These are phyloP conservation scores for Ceratocystis ficicola DNA, from an alignment of 2,329 filamentous ascomycete species.

Conservation along the genomic window DNA sequence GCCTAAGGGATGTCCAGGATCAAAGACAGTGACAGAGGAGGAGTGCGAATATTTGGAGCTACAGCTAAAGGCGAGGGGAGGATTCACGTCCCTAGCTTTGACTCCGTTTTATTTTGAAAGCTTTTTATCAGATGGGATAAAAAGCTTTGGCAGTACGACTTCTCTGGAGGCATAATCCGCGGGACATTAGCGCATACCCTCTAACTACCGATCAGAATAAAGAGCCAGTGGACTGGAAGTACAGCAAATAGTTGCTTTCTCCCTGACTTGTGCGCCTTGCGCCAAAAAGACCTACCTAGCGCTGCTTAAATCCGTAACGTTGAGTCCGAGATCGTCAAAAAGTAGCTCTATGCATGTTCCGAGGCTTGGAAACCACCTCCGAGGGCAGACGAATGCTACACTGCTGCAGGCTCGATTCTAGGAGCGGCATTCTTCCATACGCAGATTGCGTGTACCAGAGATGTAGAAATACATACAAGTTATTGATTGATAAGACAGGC, in stretches of 20 bases:
- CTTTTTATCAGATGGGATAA: constrained; percentile 15
- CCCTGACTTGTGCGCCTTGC: not conserved
- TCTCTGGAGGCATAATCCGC: too few relatives aligned
- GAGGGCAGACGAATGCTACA: not conserved
- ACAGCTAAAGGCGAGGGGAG: not conserved
- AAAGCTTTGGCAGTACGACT: not conserved
- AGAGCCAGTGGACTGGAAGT: not conserved
- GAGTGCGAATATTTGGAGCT: not conserved
- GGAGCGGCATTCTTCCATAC: not conserved
- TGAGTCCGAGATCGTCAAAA: not conserved
- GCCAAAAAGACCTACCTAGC: not conserved
- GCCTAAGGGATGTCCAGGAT: not conserved
- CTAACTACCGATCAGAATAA: too few relatives aligned
- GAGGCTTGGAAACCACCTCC: not conserved
- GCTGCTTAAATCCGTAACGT: not conserved
- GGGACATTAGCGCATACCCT: too few relatives aligned
- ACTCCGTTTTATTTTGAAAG: constrained; percentile 5
- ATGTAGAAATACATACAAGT: not conserved
- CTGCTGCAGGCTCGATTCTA: not conserved
- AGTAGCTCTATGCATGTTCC: not conserved
- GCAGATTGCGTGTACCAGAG: too few relatives aligned
- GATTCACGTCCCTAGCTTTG: not conserved
- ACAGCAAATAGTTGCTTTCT: not conserved
- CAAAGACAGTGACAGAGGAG: not conserved
- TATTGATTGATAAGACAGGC: constrained; percentile 8